Conservation (phyloP, 495 filamentous ascomycete genomes). For the Penicillium manginii region DNA sequence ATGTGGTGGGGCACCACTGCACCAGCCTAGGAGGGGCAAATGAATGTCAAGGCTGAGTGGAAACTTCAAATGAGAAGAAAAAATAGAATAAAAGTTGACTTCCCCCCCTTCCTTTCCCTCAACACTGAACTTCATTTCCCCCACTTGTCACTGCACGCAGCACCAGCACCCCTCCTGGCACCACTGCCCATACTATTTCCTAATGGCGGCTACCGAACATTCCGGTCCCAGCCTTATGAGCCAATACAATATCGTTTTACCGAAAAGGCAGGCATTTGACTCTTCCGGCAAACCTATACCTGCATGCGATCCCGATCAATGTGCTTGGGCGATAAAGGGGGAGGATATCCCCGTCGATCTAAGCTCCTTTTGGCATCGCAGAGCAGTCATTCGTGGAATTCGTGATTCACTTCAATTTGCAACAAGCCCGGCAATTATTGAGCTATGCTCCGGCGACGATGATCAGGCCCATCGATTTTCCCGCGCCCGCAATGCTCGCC, state of each 20-base stretch:
- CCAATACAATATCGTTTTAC: constrained; percentile 24
- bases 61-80: constrained; percentile 7
- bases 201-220: constrained; percentile 17
- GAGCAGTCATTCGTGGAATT: constrained; percentile 20
- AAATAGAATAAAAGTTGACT: constrained; percentile 8
- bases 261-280: constrained; percentile 19
- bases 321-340: constrained; percentile 18
- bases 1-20: constrained; percentile 11
- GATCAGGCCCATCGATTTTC: constrained; percentile 16
- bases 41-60: constrained; percentile 13
- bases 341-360: constrained; percentile 17
- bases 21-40: no score
- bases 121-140: constrained; percentile 22
- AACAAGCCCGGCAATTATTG: constrained; percentile 18
- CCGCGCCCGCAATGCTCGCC: constrained; percentile 34
- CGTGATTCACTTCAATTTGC: constrained; percentile 21
- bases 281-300: constrained; percentile 23
- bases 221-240: constrained; percentile 18
- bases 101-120: constrained; percentile 17
- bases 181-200: constrained; percentile 7
- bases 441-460: constrained; percentile 20
- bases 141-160: constrained; percentile 20
- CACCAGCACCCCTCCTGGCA: constrained; percentile 19
- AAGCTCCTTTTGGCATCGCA: constrained; percentile 17
- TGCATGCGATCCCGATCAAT: constrained; percentile 18